Base-by-base conservation (phyloP, 805 yeast species). In the Hanseniaspora jakobsenii region DNA sequence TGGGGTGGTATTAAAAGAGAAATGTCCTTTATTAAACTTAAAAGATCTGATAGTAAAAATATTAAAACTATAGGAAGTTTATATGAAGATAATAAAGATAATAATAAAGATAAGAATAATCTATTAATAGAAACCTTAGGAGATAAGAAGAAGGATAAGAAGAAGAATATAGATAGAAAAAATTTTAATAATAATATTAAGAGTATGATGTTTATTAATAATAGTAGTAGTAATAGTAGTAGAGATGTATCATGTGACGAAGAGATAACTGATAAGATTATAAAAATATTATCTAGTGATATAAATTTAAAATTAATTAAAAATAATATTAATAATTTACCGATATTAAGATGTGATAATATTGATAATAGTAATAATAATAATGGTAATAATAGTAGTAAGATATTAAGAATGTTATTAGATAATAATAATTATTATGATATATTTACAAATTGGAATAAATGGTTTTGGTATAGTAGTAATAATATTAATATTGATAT, bases 1-100 rank as follows among this genome's bases (percentile, higher is more conserved):
- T 41, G 45, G 45, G 29, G 30, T 34, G 45, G 38, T 18, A 41
- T 41, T 17, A 41, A 41, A 41, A 27, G 45, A 41, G 45, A 41
- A 21, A 32, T 41, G 19, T 41, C 45, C 10, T 41, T 41, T n/a
- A n/a, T n/a, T 19, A 41, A 41, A 36, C 17, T 41, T 4, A 32
- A 19, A 29, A 30, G 26, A 19, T 7, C 19, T 21, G 38, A 41
- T 8, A 34, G 34, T 22, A 41, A 34, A 18, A 26, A 32, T 14
- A 41, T 41, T 7, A 34, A 34, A 6, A 41, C 45, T 7, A 34
- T 41, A 26, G 45, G 45, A n/a, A 32, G 34, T 34, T 28, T 41
- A 12, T 6, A n/a, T 9, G 10, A 32, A 14, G 18, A n/a, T 22
- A 6, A n/a, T 6, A 34, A 34, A 8, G 29, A 22, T 24, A 12